Conservation (phyloP, 768 basidiomycete species). For the Termitomyces sp. region DNA sequence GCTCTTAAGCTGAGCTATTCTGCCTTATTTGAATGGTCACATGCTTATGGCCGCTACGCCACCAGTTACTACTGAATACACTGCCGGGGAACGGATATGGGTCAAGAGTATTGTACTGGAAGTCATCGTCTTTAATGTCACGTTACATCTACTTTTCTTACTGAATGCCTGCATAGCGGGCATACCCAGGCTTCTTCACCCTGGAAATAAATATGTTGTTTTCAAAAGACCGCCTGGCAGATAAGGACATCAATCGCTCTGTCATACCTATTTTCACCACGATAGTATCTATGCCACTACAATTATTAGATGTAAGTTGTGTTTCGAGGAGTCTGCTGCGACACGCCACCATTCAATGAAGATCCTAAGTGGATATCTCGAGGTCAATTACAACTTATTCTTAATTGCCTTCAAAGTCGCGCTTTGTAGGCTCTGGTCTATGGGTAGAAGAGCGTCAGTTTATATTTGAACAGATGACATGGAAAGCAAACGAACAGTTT, state of each 20-base stretch:
- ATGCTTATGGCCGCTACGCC: background rate
- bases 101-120: no score
- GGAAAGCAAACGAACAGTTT: constrained; percentile 60
- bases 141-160: background rate
- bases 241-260: background rate
- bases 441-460: background rate
- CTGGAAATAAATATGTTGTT: constrained; percentile 2
- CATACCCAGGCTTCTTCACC: constrained; percentile 4
- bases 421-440: constrained; percentile 32
- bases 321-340: background rate
- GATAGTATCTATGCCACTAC: background rate
- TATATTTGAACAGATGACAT: background rate
- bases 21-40: background rate
- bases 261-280: background rate
- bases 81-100: background rate
- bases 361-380: no score
- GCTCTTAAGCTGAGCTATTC: constrained; percentile 20
- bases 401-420: constrained; percentile 20
- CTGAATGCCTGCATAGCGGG: constrained; percentile 6
- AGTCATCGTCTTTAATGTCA: no score
- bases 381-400: constrained; percentile 7
- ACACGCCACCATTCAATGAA: background rate
- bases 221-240: constrained; percentile 1
- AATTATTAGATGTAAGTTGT: background rate
- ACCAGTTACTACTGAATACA: background rate